phyloP scores from a whole-genome alignment of 2,329 filamentous ascomycete species.

The Lachnellula suecica region DNA sequence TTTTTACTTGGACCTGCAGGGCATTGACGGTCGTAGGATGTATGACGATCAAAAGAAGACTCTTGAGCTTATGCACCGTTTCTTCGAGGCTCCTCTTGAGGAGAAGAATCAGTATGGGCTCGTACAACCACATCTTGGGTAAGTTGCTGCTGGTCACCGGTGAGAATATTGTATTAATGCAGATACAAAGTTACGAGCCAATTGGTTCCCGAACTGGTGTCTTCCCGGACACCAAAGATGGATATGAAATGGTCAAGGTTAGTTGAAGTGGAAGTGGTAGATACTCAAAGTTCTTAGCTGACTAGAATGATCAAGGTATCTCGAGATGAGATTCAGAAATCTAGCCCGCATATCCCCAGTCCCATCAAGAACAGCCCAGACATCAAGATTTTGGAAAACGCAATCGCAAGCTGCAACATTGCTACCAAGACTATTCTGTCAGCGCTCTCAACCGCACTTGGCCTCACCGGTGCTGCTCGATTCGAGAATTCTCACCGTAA shows the following conservation, averaged over 20 bases:
- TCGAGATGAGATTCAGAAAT: conserved; percentile 48
- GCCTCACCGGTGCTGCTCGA: not conserved
- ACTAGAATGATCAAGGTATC: conserved; percentile 48
- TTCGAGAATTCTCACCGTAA: conserved; percentile 5
- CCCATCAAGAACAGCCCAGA: conserved; percentile 49
- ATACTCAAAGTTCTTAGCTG: too few species aligned
- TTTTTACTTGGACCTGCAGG: conserved; percentile 55
- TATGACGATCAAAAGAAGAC: conserved; percentile 52
- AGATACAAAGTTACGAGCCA: conserved; percentile 51
- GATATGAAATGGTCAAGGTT: conserved; percentile 53
- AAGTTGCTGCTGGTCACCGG: conserved; percentile 16
- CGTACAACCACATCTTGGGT: conserved; percentile 52
- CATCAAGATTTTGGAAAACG: conserved; percentile 47
- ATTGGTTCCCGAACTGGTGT: conserved; percentile 49
- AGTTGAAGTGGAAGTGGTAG: not conserved
- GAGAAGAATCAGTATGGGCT: conserved; percentile 57
- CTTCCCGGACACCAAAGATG: conserved; percentile 47
- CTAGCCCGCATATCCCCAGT: conserved; percentile 45
- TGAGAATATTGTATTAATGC: not conserved
- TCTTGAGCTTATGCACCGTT: conserved; percentile 54
- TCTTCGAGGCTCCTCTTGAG: conserved; percentile 53
- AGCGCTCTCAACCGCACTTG: conserved; percentile 4
- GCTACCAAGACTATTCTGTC: conserved; percentile 40
- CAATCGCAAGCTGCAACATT: conserved; percentile 50
- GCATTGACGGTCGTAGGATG: conserved; percentile 52